Base-by-base conservation (phyloP, 2,329 filamentous ascomycete species). In the Alternaria conjuncta region DNA sequence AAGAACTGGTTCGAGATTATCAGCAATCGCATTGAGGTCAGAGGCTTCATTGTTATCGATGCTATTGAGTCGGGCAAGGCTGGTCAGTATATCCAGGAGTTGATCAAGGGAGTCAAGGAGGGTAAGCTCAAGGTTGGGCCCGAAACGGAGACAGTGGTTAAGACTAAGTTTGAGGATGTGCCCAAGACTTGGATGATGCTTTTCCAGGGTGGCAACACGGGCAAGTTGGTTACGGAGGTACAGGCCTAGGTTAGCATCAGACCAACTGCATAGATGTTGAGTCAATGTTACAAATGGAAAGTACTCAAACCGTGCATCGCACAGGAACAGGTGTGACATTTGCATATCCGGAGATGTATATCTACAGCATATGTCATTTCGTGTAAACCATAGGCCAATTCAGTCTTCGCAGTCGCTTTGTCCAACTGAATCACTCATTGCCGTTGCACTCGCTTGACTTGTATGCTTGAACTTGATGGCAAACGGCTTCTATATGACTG, bases 151-250 rank as follows among this genome's bases (percentile, higher is more conserved):
- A 85, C 83, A 25, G 71, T 86, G 6, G 80, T 86, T 4, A 76
- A 81, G 43, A 79, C 81, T 0, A 75, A 72, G 59, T 85, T 86
- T 68, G 84, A 86, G 68, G 81, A 84, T 58, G 71, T 86, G 9
- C 84, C 84, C 2, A 80, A 80, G 72, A 84, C 82, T 23, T 86
- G 84, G 84, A 71, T 79, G 67, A 78, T 80, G 77, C 69, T 86
- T 67, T 86, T 85, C 62, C 72, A 79, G 11, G 84, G 84, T 3
- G 79, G 72, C 1, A 85, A 85, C 68, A 81, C 77, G 51, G 84
- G 84, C 18, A 85, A 85, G 76, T 72, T 85, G 57, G 69, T 84
- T 46, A 85, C 83, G 18, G 71, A 81, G 65, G 58, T 79, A 26
- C 64, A 64, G 36, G 57, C 18, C 12, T 61, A 58, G 36, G 32